Conservation (phyloP, 73 alveolate species). For the Breviolum minutum region DNA sequence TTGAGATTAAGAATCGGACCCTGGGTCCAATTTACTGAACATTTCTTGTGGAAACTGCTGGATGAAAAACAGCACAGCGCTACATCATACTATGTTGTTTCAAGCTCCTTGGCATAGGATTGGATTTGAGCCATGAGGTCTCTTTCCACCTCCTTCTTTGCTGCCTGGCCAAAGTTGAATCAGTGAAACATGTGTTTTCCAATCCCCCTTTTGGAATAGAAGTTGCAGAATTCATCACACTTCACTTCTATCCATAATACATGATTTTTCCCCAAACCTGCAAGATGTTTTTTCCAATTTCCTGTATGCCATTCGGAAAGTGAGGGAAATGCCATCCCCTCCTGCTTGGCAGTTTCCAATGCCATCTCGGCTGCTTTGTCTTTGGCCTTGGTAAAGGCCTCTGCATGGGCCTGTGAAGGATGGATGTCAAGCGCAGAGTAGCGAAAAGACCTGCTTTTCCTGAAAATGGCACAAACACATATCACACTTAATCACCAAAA, state of each 20-base stretch:
- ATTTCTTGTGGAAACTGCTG: no score
- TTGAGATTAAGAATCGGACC: neutral
- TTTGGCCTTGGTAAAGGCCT: constrained; percentile 33
- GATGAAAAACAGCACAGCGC: no score
- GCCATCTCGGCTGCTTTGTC: constrained; percentile 25
- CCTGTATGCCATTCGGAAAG: neutral
- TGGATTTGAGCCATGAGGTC: constrained; percentile 14
- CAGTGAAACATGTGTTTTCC: no score
- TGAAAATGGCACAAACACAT: no score
- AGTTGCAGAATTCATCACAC: neutral
- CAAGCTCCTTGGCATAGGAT: constrained; percentile 51
- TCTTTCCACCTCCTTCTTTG: constrained; percentile 6
- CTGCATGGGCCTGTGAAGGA: constrained; percentile 5
- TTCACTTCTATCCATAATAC: neutral
- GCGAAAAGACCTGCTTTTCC: no score
- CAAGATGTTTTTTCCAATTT: neutral
- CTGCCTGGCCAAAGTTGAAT: neutral
- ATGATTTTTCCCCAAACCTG: neutral
- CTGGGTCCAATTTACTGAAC: neutral
- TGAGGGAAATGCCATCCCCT: neutral
- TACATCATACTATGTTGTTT: no score
- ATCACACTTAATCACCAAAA: no score
- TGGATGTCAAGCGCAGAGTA: no score
- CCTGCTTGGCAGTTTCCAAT: constrained; percentile 36
- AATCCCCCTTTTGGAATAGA: no score